These are phyloP conservation scores for Solioccasus polychromus DNA, from an alignment of 768 basidiomycete genomes.

Conservation along the genomic window DNA sequence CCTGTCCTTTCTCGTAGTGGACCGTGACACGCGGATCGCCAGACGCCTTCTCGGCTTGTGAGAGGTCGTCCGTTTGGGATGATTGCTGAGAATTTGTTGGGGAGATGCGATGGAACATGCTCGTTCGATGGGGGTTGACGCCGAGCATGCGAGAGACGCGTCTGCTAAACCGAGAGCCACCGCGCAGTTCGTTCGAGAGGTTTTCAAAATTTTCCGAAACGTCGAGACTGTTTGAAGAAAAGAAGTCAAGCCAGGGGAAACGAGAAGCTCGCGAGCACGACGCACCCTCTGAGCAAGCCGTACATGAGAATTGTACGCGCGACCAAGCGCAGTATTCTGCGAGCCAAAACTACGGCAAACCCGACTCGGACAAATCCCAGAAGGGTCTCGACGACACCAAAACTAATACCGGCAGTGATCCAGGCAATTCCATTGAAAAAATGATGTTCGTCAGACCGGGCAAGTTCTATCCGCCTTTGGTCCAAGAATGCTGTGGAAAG, in stretches of 20 bases:
- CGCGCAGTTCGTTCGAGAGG: slow-evolving; percentile 40
- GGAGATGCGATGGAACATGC: slow-evolving; percentile 54
- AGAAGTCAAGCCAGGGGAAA: not conserved
- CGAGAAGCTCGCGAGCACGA: not conserved
- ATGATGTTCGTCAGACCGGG: slow-evolving; percentile 42
- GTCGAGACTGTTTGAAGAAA: slow-evolving; percentile 42
- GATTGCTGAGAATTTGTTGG: slow-evolving; percentile 34
- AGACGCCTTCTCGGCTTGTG: slow-evolving; percentile 3
- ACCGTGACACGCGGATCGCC: slow-evolving; percentile 49
- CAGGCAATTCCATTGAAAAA: slow-evolving; percentile 62
- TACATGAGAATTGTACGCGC: slow-evolving; percentile 54
- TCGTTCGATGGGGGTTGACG: slow-evolving; percentile 48
- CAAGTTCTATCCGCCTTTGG: slow-evolving; percentile 50
- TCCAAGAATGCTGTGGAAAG: slow-evolving; percentile 48
- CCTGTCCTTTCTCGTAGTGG: slow-evolving; percentile 38
- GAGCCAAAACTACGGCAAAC: slow-evolving; percentile 51
- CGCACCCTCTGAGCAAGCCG: slow-evolving; percentile 69
- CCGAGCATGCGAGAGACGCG: slow-evolving; percentile 46
- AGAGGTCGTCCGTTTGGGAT: slow-evolving; percentile 4
- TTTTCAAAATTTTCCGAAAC: slow-evolving; percentile 49
- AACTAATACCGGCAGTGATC: slow-evolving; percentile 57
- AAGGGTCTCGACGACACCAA: slow-evolving; percentile 64
- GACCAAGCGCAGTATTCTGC: slow-evolving; percentile 57
- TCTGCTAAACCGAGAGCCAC: slow-evolving; percentile 16
- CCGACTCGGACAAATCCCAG: slow-evolving; percentile 57